Evolutionary conservation across 108 stramenopile genomes (phyloP).

Genomic region (Nitzschia putrida): DNA sequence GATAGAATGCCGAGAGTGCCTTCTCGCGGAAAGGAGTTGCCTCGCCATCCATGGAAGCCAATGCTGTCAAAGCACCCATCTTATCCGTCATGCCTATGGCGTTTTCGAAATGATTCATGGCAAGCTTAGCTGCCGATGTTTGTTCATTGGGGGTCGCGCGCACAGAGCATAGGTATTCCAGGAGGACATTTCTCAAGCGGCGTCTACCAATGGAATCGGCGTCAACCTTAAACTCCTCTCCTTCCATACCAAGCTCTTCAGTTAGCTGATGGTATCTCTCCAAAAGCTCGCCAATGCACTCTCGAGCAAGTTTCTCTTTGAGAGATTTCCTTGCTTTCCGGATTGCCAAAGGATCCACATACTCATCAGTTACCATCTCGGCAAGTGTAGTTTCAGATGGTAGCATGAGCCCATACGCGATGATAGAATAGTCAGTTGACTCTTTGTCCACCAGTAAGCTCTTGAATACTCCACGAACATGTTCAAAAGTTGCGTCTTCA

Average conservation of each 20-base stretch:
- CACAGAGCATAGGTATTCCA: constrained; percentile 74
- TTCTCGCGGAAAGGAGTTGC: constrained; percentile 51
- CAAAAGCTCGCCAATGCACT: constrained; percentile 56
- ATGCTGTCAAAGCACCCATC: constrained; percentile 75
- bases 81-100: constrained; percentile 92
- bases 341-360: constrained; percentile 76
- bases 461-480: constrained; percentile 61
- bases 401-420: constrained; percentile 81
- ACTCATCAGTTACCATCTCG: constrained; percentile 56
- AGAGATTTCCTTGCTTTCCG: constrained; percentile 62
- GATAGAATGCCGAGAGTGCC: constrained; percentile 67
- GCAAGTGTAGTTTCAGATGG: constrained; percentile 79
- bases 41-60: constrained; percentile 79
- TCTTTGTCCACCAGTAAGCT: constrained; percentile 48
- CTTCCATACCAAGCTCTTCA: constrained; percentile 43
- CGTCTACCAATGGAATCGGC: constrained; percentile 63
- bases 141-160: constrained; percentile 66
- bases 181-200: constrained; percentile 77
- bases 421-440: constrained; percentile 68
- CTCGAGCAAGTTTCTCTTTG: constrained; percentile 67
- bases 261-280: constrained; percentile 69
- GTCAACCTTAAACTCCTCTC: constrained; percentile 63
- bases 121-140: constrained; percentile 51
- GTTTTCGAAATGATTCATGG: constrained; percentile 65
- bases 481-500: constrained; percentile 40